Evolutionary conservation across 768 basidiomycete genomes (phyloP), one percentile per base, ranked within the genome.

Genomic region (Leccinum disarticulatum): DNA sequence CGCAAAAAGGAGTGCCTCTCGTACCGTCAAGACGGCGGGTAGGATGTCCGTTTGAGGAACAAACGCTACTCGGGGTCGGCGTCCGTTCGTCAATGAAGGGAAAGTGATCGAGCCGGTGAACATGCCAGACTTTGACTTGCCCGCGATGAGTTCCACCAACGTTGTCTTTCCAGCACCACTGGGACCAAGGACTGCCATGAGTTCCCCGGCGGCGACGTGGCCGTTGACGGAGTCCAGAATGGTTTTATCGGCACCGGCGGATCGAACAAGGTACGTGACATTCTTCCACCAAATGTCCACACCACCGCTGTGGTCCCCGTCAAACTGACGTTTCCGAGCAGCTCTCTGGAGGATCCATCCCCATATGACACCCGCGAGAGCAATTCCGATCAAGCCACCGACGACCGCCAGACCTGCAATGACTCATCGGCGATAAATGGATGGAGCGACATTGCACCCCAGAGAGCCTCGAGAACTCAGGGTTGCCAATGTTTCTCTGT

Each of bases 141-240:
- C 87, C 0, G 94, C 91, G 10, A 98, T 82, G 38, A 97, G 85
- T 68, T 98, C 95, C 17, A 97, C 87, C 38, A 98, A 78, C 0
- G 95, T 94, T 0, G 91, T 93, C 73, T 96, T 96, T 47, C 94
- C 94, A 17, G 93, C 92, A 79, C 94, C 95, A 65, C 90, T 91
- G 0, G 95, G 94, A 1, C 95, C 95, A 3, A 98, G 81, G 57
- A 97, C 85, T n/a, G 91, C 91, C 82, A 93, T 87, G 79, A 97
- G 86, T 61, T 90, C 83, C 10, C 95, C 94, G 0, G 92, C 84
- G 3, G 77, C 74, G n/a, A 96, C 83, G 10, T 74, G 72, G 0
- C 95, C 95, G 52, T 75, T 84, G 31, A 94, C 80, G 43, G 77
- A 76, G 67, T 92, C 86, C 43, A 98, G 76, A 15, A 97, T 80